A percentile compares a stretch with the other conserved stretches of the same genome.
Evolutionary conservation across 192 early-diverging fungal genomes (phyloP).

Genomic region (Coemansia sp.): DNA sequence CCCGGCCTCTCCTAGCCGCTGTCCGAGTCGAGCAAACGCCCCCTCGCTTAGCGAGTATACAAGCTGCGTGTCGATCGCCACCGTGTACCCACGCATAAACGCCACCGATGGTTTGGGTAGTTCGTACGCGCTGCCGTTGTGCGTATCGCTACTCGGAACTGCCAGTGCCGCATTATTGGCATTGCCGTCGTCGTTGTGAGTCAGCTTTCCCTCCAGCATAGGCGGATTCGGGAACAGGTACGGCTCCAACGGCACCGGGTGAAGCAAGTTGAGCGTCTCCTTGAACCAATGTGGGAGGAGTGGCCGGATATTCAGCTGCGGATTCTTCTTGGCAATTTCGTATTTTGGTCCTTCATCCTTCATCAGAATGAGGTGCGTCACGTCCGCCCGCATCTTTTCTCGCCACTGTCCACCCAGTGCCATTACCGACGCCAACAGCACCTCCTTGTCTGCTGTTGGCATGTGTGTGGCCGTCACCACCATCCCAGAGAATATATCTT

Average conservation of each 20-base stretch:
- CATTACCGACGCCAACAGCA: constrained; percentile 45
- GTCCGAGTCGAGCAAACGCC: constrained; percentile 29
- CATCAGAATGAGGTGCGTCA: constrained; percentile 46
- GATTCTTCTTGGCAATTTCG: constrained; percentile 44
- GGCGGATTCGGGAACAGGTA: constrained; percentile 57
- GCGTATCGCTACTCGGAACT: constrained; percentile 22
- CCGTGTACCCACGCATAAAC: constrained; percentile 38
- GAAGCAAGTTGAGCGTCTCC: constrained; percentile 61
- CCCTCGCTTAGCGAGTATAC: constrained; percentile 34
- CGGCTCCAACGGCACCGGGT: constrained; percentile 55
- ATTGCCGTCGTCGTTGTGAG: not conserved
- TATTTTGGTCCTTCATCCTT: constrained; percentile 50
- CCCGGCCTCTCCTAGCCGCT: constrained; percentile 47
- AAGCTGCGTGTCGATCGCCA: constrained; percentile 40
- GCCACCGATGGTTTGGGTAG: constrained; percentile 31
- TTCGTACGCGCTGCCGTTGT: constrained; percentile 34
- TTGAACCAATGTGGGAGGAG: constrained; percentile 79
- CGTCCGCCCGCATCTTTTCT: constrained; percentile 41
- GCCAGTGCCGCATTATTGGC: constrained; percentile 2
- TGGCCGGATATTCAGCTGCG: constrained; percentile 58
- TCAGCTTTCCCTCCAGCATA: constrained; percentile 24
- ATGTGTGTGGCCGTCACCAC: constrained; percentile 41
- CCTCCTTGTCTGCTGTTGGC: constrained; percentile 46
- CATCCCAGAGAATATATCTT: constrained; percentile 54
- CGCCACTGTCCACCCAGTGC: constrained; percentile 56